Evolutionary conservation across 371 early-diverging fungal genomes (phyloP), one percentile per base, ranked within the genome.

Genomic region (Mortierella sp.): DNA sequence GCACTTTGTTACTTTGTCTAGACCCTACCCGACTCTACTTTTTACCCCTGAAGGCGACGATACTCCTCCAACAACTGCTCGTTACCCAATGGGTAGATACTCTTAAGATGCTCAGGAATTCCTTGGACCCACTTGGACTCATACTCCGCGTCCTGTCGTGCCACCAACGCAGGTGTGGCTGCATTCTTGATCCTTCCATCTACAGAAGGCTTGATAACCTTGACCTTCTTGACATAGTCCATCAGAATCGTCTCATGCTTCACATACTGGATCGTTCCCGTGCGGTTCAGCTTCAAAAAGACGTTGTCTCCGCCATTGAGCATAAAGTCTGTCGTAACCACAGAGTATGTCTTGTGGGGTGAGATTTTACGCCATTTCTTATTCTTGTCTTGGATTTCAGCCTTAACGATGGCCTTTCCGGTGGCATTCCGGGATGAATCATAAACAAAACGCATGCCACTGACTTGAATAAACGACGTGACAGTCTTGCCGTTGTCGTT

Each of bases 241-340:
- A 71, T 66, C 47, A 87, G 30, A 0, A 75, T 76, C 62, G 76
- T 47, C 54, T 84, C 85, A 62, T 80, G 61, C 65, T 67, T 65
- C 16, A 62, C 77, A 12, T 64, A 65, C 14, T 18, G 22, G 43
- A 59, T 57, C 40, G 62, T 52, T 12, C 32, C 51, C 10, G 57
- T 22, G 24, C 67, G 51, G 20, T 57, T 45, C 49, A 28, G 43
- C 63, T 62, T 58, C 54, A 60, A 43, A 12, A 70, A 63, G 60
- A 92, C 80, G 45, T 84, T 86, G 75, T 93, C 92, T 40, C 89
- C 92, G 11, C 89, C 91, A 8, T 72, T 81, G 45, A 85, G 70
- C 45, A 87, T 58, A 79, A 86, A 91, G 57, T 90, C 90, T 5
- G 78, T 59, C 0, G 90, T 88, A 11, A 85, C 72, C 10, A 86